Evolutionary conservation across 495 filamentous ascomycete genomes (phyloP).

Genomic region (Xylaria cubensis): DNA sequence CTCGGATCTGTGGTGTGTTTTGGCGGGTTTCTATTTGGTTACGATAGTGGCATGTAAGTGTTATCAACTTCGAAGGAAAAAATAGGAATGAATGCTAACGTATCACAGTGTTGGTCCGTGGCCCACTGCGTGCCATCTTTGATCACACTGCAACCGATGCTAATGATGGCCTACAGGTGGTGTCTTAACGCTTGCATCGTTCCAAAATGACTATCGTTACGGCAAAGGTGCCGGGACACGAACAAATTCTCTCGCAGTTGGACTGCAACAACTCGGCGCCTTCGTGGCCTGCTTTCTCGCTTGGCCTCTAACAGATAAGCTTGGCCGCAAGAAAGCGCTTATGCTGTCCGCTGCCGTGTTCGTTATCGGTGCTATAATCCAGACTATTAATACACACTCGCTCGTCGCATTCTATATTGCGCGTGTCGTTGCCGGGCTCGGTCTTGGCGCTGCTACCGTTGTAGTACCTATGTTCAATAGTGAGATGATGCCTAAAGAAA

Average conservation of each 20-base stretch:
- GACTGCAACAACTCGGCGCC: constrained; percentile 39
- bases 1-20: constrained; percentile 55
- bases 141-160: not conserved
- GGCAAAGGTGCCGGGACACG: constrained; percentile 33
- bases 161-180: constrained; percentile 41
- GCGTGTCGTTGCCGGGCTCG: constrained; percentile 61
- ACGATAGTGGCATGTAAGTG: constrained; percentile 50
- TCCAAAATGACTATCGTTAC: constrained; percentile 41
- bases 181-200: constrained; percentile 42
- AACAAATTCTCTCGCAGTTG: constrained; percentile 38
- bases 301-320: constrained; percentile 48
- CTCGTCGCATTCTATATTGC: constrained; percentile 48
- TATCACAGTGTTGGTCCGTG: constrained; percentile 36
- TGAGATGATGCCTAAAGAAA: constrained; percentile 61
- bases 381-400: constrained; percentile 46
- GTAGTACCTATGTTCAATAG: constrained; percentile 62
- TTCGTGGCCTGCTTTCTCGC: constrained; percentile 48
- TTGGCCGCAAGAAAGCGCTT: constrained; percentile 45
- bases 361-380: constrained; percentile 45
- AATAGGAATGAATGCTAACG: not conserved
- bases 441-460: constrained; percentile 60
- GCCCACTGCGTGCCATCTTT: not conserved
- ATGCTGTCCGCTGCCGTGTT: constrained; percentile 49
- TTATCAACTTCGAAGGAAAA: not conserved
- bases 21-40: constrained; percentile 50